Base-by-base conservation (phyloP, 202 grass and related monocot species). In the Miscanthus sacchariflorus region DNA sequence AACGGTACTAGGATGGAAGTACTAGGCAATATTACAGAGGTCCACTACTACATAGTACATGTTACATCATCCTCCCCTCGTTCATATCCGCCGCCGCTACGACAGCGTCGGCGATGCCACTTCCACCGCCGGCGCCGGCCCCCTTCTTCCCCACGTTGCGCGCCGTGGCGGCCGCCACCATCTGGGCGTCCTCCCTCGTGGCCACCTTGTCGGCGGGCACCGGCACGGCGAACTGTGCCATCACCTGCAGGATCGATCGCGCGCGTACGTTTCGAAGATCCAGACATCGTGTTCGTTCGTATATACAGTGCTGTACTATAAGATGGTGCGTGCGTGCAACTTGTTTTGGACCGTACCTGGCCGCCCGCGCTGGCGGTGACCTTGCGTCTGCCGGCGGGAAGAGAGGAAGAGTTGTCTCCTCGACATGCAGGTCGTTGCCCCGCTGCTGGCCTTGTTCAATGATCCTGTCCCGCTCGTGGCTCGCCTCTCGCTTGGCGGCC, bases 181-280 rank as follows among this genome's bases (percentile, higher is more conserved):
- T 87, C 43, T 27, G 36, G 63, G 83, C 86, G 45, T 75, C 82
- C 82, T 84, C 71, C 40, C 82, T 84, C 23, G 82, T 84, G 70
- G 52, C 82, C 52, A 75, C 70, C 82, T 84, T 84, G 39, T 94
- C 18, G 9, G 30, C 80, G 7, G 87, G 84, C 39, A 59, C 77
- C 4, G 85, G 88, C 50, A 90, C 54, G 5, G 76, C 56, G 88
- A 93, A 90, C 77, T 93, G 91, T 10, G 85, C 24, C 77, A 93
- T 76, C 68, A 90, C 84, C 91, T 92, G n/a, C 59, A 52, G 24
- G 8, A 42, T 33, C 30, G 23, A 33, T 33, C n/a, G 61, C n/a
- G n/a, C n/a, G 61, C 19, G 36, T 38, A 38, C 7, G 70, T 72
- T n/a, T 18, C 36, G 2, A 43, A 38, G 69, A 12, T 4, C 17